Evolutionary conservation across 2,329 filamentous ascomycete genomes (phyloP).

Genomic region (Microascus cirrosus): DNA sequence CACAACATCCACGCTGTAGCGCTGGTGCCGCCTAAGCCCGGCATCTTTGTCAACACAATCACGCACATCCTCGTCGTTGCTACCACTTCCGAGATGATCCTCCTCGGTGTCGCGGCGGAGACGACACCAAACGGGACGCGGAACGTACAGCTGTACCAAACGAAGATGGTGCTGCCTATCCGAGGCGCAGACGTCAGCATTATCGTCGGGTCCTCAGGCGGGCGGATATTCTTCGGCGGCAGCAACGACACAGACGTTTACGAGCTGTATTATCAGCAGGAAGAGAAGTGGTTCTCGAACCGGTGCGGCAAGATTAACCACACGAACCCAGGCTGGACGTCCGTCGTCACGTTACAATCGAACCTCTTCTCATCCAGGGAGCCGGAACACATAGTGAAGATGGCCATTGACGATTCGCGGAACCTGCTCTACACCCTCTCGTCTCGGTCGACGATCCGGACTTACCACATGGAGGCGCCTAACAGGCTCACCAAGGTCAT

Average conservation of each 20-base stretch:
- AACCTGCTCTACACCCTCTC: conserved; percentile 88
- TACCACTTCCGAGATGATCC: conserved; percentile 71
- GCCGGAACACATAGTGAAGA: conserved; percentile 60
- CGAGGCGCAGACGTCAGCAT: conserved; percentile 66
- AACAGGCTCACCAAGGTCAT: conserved; percentile 53
- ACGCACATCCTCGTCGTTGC: conserved; percentile 83
- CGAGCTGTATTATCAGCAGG: conserved; percentile 91
- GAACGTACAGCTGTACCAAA: conserved; percentile 73
- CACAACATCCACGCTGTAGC: conserved; percentile 87
- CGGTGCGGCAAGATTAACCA: conserved; percentile 84
- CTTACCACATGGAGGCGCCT: conserved; percentile 70
- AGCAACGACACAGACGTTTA: conserved; percentile 75
- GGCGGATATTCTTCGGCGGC: conserved; percentile 88
- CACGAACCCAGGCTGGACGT: conserved; percentile 61
- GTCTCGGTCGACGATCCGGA: conserved; percentile 75
- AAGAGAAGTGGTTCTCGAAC: conserved; percentile 93
- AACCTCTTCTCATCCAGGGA: conserved; percentile 37
- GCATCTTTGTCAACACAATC: conserved; percentile 79
- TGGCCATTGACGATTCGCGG: conserved; percentile 80
- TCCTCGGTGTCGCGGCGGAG: conserved; percentile 72
- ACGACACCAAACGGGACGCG: conserved; percentile 58
- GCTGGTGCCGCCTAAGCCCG: conserved; percentile 70
- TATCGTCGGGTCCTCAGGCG: conserved; percentile 71
- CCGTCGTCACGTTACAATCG: conserved; percentile 42
- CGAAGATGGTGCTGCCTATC: conserved; percentile 70